Evolutionary conservation across 169 alveolate genomes (phyloP).

Genomic region (Nephromyces sp.): DNA sequence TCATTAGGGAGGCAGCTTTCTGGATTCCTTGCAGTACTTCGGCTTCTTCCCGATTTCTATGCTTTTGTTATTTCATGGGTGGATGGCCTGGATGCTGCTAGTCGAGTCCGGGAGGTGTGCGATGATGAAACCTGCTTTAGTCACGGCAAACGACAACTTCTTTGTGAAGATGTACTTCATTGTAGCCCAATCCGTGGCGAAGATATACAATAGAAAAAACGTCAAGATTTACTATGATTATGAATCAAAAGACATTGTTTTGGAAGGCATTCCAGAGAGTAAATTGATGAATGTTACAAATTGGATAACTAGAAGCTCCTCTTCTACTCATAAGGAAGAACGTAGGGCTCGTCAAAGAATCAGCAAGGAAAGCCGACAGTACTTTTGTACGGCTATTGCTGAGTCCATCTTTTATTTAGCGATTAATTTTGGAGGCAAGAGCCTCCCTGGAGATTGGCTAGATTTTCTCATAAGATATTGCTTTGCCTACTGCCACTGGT

Average conservation of each 20-base stretch:
- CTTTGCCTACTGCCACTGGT: slow-evolving; percentile 39
- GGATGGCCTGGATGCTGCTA: slow-evolving; percentile 32
- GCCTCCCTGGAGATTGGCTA: slow-evolving; percentile 41
- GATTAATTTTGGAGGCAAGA: slow-evolving; percentile 27
- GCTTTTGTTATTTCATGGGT: slow-evolving; percentile 14
- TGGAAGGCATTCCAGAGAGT: slow-evolving; percentile 38
- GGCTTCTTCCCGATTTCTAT: slow-evolving; percentile 25
- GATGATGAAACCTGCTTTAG: slow-evolving; percentile 35
- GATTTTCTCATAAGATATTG: slow-evolving; percentile 37
- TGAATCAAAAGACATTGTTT: slow-evolving; percentile 33
- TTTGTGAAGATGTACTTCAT: slow-evolving; percentile 24
- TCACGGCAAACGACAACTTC: slow-evolving; percentile 24
- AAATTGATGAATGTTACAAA: slow-evolving; percentile 25
- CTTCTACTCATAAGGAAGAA: slow-evolving; percentile 29
- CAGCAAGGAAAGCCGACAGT: slow-evolving; percentile 31
- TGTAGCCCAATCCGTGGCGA: slow-evolving; percentile 30
- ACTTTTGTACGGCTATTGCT: slow-evolving; percentile 28
- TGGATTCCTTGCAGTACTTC: slow-evolving; percentile 17
- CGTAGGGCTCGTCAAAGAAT: slow-evolving; percentile 23
- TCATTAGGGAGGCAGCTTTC: slow-evolving; percentile 29
- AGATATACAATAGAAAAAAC: slow-evolving; percentile 22
- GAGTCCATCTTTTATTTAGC: slow-evolving; percentile 34
- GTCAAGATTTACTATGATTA: slow-evolving; percentile 38
- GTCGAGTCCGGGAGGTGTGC: slow-evolving; percentile 40
- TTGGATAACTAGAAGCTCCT: no score